Conservation (phyloP, 371 early-diverging fungal genomes). For the Haplosporangium sp. region DNA sequence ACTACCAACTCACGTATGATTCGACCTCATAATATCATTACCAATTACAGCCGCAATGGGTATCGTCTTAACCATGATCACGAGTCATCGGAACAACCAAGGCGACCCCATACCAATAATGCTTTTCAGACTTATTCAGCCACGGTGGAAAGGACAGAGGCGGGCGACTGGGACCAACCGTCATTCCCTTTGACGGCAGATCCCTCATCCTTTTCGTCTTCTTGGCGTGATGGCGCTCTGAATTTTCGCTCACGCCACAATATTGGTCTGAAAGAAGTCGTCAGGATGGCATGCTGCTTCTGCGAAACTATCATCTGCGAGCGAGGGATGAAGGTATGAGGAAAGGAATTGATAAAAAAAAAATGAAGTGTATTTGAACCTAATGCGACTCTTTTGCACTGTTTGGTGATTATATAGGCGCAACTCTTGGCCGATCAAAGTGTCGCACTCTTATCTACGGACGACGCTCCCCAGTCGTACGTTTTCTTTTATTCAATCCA, state of each 20-base stretch:
- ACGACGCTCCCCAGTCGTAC: slow-evolving; percentile 84
- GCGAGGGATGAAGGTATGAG: slow-evolving; percentile 84
- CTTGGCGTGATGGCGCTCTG: not conserved
- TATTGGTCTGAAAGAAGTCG: slow-evolving; percentile 46
- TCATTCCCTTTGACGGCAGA: not conserved
- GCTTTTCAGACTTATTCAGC: slow-evolving; percentile 16
- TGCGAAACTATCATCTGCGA: slow-evolving; percentile 71
- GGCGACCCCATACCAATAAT: not conserved
- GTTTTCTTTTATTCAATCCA: not conserved
- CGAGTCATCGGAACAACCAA: not conserved
- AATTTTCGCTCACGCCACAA: slow-evolving; percentile 2
- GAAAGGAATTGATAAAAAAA: no score
- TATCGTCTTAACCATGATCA: not conserved
- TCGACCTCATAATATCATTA: slow-evolving; percentile 22
- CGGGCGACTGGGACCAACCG: slow-evolving; percentile 19
- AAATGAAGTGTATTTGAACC: not conserved
- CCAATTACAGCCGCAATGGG: not conserved
- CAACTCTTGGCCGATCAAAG: slow-evolving; percentile 82
- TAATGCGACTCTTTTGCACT: not conserved
- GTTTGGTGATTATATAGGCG: slow-evolving; percentile 23
- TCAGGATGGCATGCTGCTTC: slow-evolving; percentile 60
- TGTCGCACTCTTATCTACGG: slow-evolving; percentile 88
- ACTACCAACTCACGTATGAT: not conserved
- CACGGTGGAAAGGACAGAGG: slow-evolving; percentile 33
- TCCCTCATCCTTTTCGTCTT: not conserved